Evolutionary conservation across 371 early-diverging fungal species (phyloP), one percentile per base, ranked within the genome.

Genomic region (Basidiobolus meristosporus): DNA sequence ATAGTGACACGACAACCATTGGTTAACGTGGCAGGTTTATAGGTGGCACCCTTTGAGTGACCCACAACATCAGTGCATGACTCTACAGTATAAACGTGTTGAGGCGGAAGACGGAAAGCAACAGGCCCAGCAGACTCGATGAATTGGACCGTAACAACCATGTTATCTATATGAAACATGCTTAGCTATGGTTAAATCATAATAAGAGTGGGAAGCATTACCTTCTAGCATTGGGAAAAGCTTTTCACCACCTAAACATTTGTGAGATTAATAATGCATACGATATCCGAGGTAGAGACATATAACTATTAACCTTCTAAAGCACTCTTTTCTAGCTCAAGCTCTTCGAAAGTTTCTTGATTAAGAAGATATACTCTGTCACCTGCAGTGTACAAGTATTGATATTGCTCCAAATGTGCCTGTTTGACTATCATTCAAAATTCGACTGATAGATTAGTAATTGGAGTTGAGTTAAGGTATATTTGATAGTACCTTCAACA

Each of bases 1-100:
- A 84, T 78, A 47, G 51, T 56, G 20, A 84, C 50, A 30, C 44
- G 59, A 1, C 63, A 65, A n/a, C 77, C 82, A 39, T 68, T 70
- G 14, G 67, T 62, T 16, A 82, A 51, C 2, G 48, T 56, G 6
- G 82, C 85, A 0, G 65, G 54, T 44, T 73, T 68, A 45, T 60
- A 78, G 1, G 62, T 67, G 7, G 73, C 64, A 21, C 77, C 77
- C 42, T 70, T 74, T 5, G 62, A 17, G 73, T 78, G 29, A 70
- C 68, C 5, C 68, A 57, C 1, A 65, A 63, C n/a, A 18, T 7
- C 4, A 18, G 34, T 34, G 14, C 34, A 34, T 34, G 16, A 34
- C 34, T 4, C n/a, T 3, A 34, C 12, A 16, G 34, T 34, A 18
- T 34, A 34, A n/a, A 34, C 18, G 12, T 34, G 34, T 3, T 14